Percentiles rank a stretch among this genome's conserved stretches.
These are phyloP conservation scores for Hypoxylon sp. DNA, from an alignment of 2,329 filamentous ascomycete genomes.

Conservation along the genomic window DNA sequence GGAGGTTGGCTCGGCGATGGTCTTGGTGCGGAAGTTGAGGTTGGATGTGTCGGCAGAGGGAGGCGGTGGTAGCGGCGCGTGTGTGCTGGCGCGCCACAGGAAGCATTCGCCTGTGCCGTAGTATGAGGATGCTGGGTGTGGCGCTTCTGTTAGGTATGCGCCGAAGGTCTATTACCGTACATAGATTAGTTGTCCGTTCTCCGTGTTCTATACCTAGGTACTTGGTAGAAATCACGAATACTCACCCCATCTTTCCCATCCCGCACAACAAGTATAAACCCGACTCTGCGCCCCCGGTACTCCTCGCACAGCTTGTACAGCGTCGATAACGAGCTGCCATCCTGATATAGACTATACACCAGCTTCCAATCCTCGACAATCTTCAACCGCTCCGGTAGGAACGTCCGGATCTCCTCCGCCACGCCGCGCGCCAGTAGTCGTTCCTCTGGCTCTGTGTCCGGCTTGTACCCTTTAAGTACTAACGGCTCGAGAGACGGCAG, in stretches of 20 bases:
- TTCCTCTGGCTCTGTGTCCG: slow-evolving; percentile 70
- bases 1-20: slow-evolving; percentile 47
- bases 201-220: not conserved
- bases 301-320: slow-evolving; percentile 84
- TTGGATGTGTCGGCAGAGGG: slow-evolving; percentile 70
- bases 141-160: slow-evolving; percentile 91
- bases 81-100: slow-evolving; percentile 82
- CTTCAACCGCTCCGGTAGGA: slow-evolving; percentile 88
- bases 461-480: slow-evolving; percentile 75
- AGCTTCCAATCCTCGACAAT: slow-evolving; percentile 89
- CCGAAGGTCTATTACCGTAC: slow-evolving; percentile 78
- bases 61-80: slow-evolving; percentile 78
- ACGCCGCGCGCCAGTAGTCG: slow-evolving; percentile 79
- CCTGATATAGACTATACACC: slow-evolving; percentile 90
- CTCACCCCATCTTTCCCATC: slow-evolving; percentile 82
- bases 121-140: slow-evolving; percentile 85
- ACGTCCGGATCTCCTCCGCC: slow-evolving; percentile 92
- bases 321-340: slow-evolving; percentile 89
- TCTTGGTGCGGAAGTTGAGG: slow-evolving; percentile 61
- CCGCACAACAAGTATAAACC: slow-evolving; percentile 89
- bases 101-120: slow-evolving; percentile 98
- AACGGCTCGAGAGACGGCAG: slow-evolving; percentile 91
- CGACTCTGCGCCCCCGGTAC: slow-evolving; percentile 78
- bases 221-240: slow-evolving; percentile 44
- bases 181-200: slow-evolving; percentile 18